Evolutionary conservation across 2,329 filamentous ascomycete genomes (phyloP), one percentile per base, ranked within the genome.

Genomic region (Thelonectria blattea): DNA sequence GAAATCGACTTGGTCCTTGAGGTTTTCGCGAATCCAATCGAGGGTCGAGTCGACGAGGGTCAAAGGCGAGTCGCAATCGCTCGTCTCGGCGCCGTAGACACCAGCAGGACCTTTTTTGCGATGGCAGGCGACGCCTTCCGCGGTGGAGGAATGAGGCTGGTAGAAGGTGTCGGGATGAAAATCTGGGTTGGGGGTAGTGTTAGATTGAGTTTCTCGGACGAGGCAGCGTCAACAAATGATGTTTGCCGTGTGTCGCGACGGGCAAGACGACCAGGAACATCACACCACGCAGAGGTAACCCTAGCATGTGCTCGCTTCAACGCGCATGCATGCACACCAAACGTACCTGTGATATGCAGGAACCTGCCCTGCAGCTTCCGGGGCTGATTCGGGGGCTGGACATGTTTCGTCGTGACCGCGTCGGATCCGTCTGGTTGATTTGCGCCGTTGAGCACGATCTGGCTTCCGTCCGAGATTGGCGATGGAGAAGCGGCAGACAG

Each of bases 141-240:
- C 81, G 46, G 91, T 91, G 22, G 91, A 90, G 11, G 91, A 85
- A 74, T 93, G 90, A 8, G 85, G 77, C 76, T 92, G 89, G 82
- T 97, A 99, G 77, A 91, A 91, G 45, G 87, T 86, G 75, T 99
- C 95, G 48, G 93, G 92, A 72, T 99, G 95, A 69, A 98, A 85
- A 78, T 99, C 95, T 97, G 68, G 55, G 58, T 52, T 48, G 32
- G 27, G n/a, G 24, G 32, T 34, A 49, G 18, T 14, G 30, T 48
- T 47, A 58, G 59, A 62, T 62, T 59, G 56, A 55, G 60, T 59
- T 58, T 51, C 12, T 30, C 18, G 22, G 22, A 24, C n/a, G 60
- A 59, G 57, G 62, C 27, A 52, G 52, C 52, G 60, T 57, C 27
- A 51, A 54, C 47, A 63, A 56, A 58, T 52, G 55, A 59, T 57